Evolutionary conservation across 2,329 filamentous ascomycete genomes (phyloP), one percentile per base, ranked within the genome.

Genomic region (Sporothrix humicola): DNA sequence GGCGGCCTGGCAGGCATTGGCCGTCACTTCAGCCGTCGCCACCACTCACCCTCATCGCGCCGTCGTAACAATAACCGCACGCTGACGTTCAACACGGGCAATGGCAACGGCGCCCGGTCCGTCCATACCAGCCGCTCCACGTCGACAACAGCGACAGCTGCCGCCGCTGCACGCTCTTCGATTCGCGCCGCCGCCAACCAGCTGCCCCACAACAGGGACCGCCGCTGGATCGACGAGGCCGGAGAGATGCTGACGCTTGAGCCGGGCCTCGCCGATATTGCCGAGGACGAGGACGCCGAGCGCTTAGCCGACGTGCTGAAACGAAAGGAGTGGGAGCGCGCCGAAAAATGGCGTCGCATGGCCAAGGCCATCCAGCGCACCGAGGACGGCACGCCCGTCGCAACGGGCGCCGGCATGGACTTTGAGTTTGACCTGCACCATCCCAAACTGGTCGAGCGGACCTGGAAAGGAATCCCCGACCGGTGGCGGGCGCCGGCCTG

Each of bases 391-490:
- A n/a, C 0, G 42, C 26, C 0, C 50, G n/a, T 5, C 17, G 63
- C 8, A 37, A 46, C 46, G 20, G 71, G 73, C 59, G 69, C 74
- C 44, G 89, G 89, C 68, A 90, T 89, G 82, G 83, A 89, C 75
- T 90, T 89, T 78, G 92, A 94, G 72, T 98, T 98, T 80, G 94
- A 98, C 81, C 88, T 89, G 52, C 90, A 87, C 76, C 93, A 92
- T 80, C 87, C 92, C n/a, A 95, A 98, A 81, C 85, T 99, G 59
- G 91, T 97, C 74, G 92, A 95, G 77, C 89, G 96, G 73, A 97
- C 94, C 0, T 99, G 96, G 96, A 99, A 99, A 81, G 96, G 96
- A 44, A 97, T 99, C 76, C 96, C 96, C 0, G 96, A 99, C 82
- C 90, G 94, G 76, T 99, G 96, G 96, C 92, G 96, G 70, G 89